Evolutionary conservation across 495 filamentous ascomycete species (phyloP).

Genomic region (Opeltia flavorubescens): DNA sequence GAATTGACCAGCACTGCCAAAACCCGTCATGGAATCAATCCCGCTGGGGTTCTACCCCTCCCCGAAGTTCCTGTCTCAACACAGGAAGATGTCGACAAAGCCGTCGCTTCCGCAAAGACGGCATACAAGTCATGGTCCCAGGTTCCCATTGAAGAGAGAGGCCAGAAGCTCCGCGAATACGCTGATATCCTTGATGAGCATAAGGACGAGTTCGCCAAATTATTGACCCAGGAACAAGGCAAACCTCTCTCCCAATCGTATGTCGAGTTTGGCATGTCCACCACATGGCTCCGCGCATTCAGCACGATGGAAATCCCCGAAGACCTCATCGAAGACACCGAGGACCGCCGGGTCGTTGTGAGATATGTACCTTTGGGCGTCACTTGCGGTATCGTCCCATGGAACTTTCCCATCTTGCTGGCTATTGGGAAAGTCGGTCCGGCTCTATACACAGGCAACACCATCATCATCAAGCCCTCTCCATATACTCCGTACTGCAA

Average conservation of each 20-base stretch:
- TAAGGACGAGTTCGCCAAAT: slow-evolving; percentile 28
- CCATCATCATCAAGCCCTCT: slow-evolving; percentile 47
- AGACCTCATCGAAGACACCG: slow-evolving; percentile 36
- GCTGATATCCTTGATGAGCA: slow-evolving; percentile 32
- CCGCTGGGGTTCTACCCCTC: slow-evolving; percentile 33
- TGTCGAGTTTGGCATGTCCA: slow-evolving; percentile 1
- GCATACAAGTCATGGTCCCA: slow-evolving; percentile 40
- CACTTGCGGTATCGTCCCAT: slow-evolving; percentile 38
- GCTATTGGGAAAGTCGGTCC: slow-evolving; percentile 39
- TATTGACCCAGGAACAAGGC: slow-evolving; percentile 42
- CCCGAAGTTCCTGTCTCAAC: slow-evolving; percentile 40
- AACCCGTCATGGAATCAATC: slow-evolving; percentile 29
- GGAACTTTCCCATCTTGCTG: slow-evolving; percentile 47
- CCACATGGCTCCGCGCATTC: slow-evolving; percentile 1
- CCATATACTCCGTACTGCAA: slow-evolving; percentile 55
- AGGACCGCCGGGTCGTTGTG: slow-evolving; percentile 29
- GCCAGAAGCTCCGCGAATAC: slow-evolving; percentile 38
- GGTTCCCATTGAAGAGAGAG: slow-evolving; percentile 37
- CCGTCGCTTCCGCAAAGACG: slow-evolving; percentile 29
- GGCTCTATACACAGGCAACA: slow-evolving; percentile 44
- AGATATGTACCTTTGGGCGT: slow-evolving; percentile 38
- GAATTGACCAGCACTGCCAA: slow-evolving; percentile 17
- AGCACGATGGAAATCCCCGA: slow-evolving; percentile 13
- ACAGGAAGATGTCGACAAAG: slow-evolving; percentile 38
- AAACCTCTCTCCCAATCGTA: slow-evolving; percentile 29